Conservation (phyloP, 441 rosid genomes). For the Capsella rubella region DNA sequence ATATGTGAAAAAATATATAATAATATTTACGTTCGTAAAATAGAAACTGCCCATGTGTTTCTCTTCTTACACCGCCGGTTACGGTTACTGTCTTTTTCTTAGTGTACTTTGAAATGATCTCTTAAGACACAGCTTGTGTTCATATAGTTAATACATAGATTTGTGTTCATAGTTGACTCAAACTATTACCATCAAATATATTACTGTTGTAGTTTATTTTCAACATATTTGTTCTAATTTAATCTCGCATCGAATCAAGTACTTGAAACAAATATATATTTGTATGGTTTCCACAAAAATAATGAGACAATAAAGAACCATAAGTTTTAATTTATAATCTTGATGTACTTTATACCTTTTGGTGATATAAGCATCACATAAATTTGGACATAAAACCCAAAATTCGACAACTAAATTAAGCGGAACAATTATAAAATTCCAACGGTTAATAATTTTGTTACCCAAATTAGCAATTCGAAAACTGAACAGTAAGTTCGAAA, state of each 20-base stretch:
- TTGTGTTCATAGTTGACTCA: not conserved
- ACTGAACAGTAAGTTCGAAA: too few relatives aligned
- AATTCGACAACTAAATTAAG: too few relatives aligned
- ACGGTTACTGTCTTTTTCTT: constrained; percentile 21
- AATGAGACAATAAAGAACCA: too few relatives aligned
- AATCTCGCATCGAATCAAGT: not conserved
- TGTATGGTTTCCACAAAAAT: too few relatives aligned
- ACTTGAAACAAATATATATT: too few relatives aligned
- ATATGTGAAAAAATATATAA: not conserved
- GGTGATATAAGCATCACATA: too few relatives aligned
- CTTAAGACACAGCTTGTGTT: not conserved
- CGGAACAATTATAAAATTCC: too few relatives aligned
- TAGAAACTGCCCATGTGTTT: constrained; percentile 40
- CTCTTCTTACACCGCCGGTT: constrained; percentile 23
- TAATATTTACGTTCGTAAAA: not conserved
- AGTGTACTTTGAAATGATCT: not conserved
- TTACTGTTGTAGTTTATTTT: not conserved
- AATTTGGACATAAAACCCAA: too few relatives aligned
- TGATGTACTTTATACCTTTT: too few relatives aligned
- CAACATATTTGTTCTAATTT: not conserved
- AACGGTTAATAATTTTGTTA: too few relatives aligned
- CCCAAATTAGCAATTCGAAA: too few relatives aligned
- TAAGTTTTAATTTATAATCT: too few relatives aligned
- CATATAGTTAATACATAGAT: not conserved
- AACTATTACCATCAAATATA: not conserved